These are phyloP conservation scores for Dipteronia sinensis DNA, from an alignment of 345 rosid genomes.

Conservation along the genomic window DNA sequence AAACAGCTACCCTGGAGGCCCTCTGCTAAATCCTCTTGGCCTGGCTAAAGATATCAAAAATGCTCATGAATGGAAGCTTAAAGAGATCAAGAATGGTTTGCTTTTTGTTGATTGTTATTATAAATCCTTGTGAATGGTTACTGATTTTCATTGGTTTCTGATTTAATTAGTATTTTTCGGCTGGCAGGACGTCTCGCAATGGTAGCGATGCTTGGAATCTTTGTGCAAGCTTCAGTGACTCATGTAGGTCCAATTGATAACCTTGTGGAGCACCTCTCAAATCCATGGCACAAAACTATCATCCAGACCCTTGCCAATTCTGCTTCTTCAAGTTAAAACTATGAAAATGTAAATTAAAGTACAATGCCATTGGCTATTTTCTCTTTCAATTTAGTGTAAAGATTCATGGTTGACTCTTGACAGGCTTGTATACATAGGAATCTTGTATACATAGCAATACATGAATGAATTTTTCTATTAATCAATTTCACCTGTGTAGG, in stretches of 20 bases:
- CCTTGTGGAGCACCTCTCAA: slow-evolving; percentile 80
- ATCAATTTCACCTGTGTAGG: background rate
- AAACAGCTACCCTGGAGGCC: slow-evolving; percentile 92
- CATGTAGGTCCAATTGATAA: slow-evolving; percentile 91
- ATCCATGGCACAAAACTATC: slow-evolving; percentile 92
- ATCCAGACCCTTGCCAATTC: slow-evolving; percentile 68
- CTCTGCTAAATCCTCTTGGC: slow-evolving; percentile 86
- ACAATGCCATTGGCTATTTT: slow-evolving; percentile 1
- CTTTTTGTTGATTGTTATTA: background rate
- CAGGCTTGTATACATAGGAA: background rate
- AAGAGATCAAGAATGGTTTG: slow-evolving; percentile 89
- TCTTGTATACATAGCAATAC: background rate
- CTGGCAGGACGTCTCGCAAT: slow-evolving; percentile 84
- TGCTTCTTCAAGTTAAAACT: slow-evolving; percentile 16
- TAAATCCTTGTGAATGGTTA: background rate
- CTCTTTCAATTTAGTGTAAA: slow-evolving; percentile 1
- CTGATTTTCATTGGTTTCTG: background rate
- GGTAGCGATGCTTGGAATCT: slow-evolving; percentile 89
- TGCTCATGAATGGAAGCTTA: slow-evolving; percentile 82
- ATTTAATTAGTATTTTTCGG: background rate
- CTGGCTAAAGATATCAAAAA: slow-evolving; percentile 73
- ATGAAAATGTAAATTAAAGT: slow-evolving; percentile 1
- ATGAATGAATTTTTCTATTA: background rate
- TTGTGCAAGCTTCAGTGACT: slow-evolving; percentile 87
- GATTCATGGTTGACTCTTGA: background rate